Percentiles rank a stretch among this genome's conserved stretches.
phyloP scores from a whole-genome alignment of 2,329 filamentous ascomycete genomes.

The Amauroascus niger region DNA sequence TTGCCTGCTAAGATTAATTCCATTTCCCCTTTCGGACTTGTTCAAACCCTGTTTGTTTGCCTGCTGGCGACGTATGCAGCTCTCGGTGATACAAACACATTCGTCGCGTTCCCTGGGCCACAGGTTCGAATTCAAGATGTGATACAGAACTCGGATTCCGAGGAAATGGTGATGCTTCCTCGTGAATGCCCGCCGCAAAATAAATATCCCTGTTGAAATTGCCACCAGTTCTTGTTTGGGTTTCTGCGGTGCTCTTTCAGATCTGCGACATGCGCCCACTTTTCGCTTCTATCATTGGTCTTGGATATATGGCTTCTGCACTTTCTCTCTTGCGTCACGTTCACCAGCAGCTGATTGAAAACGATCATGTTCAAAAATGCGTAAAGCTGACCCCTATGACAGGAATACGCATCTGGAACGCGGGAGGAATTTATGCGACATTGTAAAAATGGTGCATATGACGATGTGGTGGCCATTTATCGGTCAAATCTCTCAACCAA shows the following conservation, averaged over 20 bases:
- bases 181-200: background rate
- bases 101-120: conserved; percentile 6
- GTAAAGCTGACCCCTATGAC: background rate
- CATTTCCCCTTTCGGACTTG: background rate
- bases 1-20: background rate
- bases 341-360: background rate
- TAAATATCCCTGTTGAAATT: background rate
- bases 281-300: background rate
- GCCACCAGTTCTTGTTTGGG: conserved; percentile 1
- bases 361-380: background rate
- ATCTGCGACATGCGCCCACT: background rate
- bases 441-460: conserved; percentile 46
- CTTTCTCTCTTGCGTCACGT: background rate
- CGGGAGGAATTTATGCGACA: conserved; percentile 48
- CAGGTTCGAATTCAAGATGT: background rate
- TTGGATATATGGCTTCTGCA: background rate
- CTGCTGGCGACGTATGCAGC: background rate
- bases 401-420: conserved; percentile 47
- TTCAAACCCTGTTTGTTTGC: background rate
- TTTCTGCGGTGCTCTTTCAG: background rate
- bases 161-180: background rate
- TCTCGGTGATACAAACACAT: conserved; percentile 2
- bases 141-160: conserved; percentile 6
- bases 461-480: conserved; percentile 49
- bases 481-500: conserved; percentile 50